Base-by-base conservation (phyloP, 2,329 filamentous ascomycete genomes). In the Paradendryphiella salina region DNA sequence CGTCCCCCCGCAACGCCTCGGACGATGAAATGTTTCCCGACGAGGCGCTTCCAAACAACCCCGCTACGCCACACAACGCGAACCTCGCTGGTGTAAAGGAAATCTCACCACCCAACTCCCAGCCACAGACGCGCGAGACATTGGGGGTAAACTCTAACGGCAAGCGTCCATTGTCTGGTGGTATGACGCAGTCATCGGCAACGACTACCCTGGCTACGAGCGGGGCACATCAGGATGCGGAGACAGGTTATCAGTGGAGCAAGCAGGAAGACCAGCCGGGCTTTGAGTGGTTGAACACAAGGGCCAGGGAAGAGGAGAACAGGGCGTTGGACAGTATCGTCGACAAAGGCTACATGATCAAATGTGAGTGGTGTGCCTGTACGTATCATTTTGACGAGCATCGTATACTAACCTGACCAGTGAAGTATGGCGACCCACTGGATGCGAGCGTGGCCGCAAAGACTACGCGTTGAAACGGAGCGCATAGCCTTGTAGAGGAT, bases 81-180 rank as follows among this genome's bases (percentile, higher is more conserved):
- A 54, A 60, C 26, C 54, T 54, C 31, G 50, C 55, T 59, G 63
- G 60, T 56, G 61, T 67, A 59, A 72, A 74, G n/a, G 78, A 82
- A 52, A 76, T 82, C 46, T 82, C 80, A 8, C 81, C 81, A 29
- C 80, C 81, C 18, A 77, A 78, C 46, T 82, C 80, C 1, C 80
- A 83, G 61, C 37, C 54, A 10, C 52, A 61, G 17, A 41, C 61
- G 38, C 68, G 64, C 42, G 63, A 65, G 37, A 40, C 56, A 20
- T 61, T 65, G 3, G 56, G 61, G 8, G 58, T 73, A 36, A 74
- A 74, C 54, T 67, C 65, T 4, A 74, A 74, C 53, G 72, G 71
- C 23, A 74, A 74, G 54, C 65, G 72, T 15, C 64, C 68, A 14
- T 41, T 63, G 8, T 63, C 61, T 4, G 32, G 35, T 17, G 43